Evolutionary conservation across 306 rosid genomes (phyloP).

Genomic region (Abrus pulchellus): DNA sequence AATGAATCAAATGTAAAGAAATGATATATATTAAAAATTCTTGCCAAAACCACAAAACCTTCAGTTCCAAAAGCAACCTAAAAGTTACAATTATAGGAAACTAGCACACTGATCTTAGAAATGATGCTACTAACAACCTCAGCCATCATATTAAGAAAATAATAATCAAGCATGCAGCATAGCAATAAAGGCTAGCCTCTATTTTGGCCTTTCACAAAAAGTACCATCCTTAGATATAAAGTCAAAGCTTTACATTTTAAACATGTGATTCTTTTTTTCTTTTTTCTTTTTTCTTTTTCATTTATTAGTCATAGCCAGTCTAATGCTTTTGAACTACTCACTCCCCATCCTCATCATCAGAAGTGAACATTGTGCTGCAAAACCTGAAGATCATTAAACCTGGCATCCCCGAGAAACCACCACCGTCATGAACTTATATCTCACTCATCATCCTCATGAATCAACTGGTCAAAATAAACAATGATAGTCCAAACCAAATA

Average conservation of each 20-base stretch:
- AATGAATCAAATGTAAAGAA: constrained; percentile 37
- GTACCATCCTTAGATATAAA: constrained; percentile 24
- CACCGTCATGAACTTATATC: background rate
- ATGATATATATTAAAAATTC: background rate
- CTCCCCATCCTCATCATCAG: constrained; percentile 9
- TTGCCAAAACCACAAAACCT: constrained; percentile 29
- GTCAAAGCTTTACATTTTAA: constrained; percentile 23
- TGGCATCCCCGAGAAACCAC: constrained; percentile 12
- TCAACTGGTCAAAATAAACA: constrained; percentile 33
- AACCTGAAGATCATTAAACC: constrained; percentile 37
- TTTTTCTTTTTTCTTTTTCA: background rate
- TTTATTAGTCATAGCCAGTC: background rate
- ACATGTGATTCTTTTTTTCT: background rate
- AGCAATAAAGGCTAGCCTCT: constrained; percentile 32
- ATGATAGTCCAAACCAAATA: background rate
- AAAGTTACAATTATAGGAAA: constrained; percentile 42
- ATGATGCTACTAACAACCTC: constrained; percentile 36
- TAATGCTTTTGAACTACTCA: constrained; percentile 12
- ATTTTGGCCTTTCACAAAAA: constrained; percentile 8
- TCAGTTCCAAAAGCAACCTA: constrained; percentile 19
- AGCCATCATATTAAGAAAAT: constrained; percentile 25
- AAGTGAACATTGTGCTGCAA: constrained; percentile 20
- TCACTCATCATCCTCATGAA: background rate
- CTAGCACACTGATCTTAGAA: constrained; percentile 29
- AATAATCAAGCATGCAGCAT: constrained; percentile 42